Conservation (phyloP, 1,139 yeast genomes). For the Suhomyces atakaporum region DNA sequence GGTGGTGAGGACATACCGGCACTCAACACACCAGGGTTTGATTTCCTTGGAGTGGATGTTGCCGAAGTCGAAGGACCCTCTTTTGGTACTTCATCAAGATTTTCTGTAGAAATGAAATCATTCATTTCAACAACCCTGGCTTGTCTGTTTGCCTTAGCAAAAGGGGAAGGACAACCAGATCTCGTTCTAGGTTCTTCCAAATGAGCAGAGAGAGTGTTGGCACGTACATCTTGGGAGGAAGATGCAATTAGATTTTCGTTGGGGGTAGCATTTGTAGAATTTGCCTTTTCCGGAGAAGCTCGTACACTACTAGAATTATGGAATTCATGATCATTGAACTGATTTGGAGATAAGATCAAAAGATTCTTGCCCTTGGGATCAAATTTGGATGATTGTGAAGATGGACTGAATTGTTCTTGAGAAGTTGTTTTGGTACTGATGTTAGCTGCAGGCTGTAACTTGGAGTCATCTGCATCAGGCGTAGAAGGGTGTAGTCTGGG, state of each 20-base stretch:
- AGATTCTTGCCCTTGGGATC: constrained; percentile 38
- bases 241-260: constrained; percentile 4
- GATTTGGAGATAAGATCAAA: constrained; percentile 45
- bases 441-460: constrained; percentile 28
- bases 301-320: constrained; percentile 21
- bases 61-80: constrained; percentile 8
- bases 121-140: constrained; percentile 49
- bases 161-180: constrained; percentile 41
- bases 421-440: constrained; percentile 19
- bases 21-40: constrained; percentile 8
- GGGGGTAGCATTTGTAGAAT: constrained; percentile 2
- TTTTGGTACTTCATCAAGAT: constrained; percentile 19
- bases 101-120: constrained; percentile 28
- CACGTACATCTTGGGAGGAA: constrained; percentile 6
- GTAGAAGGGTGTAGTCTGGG: constrained; percentile 7
- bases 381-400: constrained; percentile 12
- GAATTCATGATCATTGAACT: constrained; percentile 39
- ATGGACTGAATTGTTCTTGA: constrained; percentile 5
- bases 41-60: constrained; percentile 22
- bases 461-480: constrained; percentile 6
- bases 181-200: constrained; percentile 24
- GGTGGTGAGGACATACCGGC: constrained; percentile 34
- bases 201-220: constrained; percentile 15
- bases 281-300: constrained; percentile 11
- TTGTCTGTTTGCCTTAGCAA: constrained; percentile 48